These are phyloP conservation scores for Tribonema minus DNA, from an alignment of 108 stramenopile genomes.

Conservation along the genomic window DNA sequence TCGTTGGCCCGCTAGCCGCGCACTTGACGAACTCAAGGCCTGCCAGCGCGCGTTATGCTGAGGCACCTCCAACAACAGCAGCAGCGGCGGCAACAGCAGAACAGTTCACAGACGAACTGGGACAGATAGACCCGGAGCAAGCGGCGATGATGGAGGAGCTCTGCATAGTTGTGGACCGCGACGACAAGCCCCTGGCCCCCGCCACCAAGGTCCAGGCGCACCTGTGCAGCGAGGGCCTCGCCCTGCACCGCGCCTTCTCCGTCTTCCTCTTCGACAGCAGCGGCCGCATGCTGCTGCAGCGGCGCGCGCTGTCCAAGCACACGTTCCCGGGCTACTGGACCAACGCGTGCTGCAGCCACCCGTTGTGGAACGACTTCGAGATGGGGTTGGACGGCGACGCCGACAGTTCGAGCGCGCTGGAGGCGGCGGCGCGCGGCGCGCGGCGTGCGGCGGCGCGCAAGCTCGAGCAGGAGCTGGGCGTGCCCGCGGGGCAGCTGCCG, in stretches of 20 bases:
- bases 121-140: conserved; percentile 36
- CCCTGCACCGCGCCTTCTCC: conserved; percentile 58
- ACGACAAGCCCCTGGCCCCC: conserved; percentile 20
- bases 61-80: too few relatives aligned
- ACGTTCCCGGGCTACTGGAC: conserved; percentile 58
- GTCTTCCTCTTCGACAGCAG: conserved; percentile 51
- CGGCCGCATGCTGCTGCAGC: conserved; percentile 51
- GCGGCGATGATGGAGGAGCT: conserved; percentile 47
- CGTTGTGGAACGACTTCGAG: conserved; percentile 60
- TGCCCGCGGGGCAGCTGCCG: conserved; percentile 27
- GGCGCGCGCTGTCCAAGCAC: conserved; percentile 48
- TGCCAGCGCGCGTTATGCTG: too few relatives aligned
- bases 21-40: too few relatives aligned
- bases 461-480: conserved; percentile 57
- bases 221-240: conserved; percentile 23
- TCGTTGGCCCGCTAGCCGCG: too few relatives aligned
- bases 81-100: background rate
- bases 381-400: conserved; percentile 29
- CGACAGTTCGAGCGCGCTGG: conserved; percentile 12
- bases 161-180: conserved; percentile 27
- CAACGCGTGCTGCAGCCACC: conserved; percentile 72
- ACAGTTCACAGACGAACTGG: conserved; percentile 21
- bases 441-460: conserved; percentile 50
- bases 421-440: conserved; percentile 44
- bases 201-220: conserved; percentile 38